phyloP scores from a whole-genome alignment of 2,329 filamentous ascomycete genomes.

The Eutypella sp. region DNA sequence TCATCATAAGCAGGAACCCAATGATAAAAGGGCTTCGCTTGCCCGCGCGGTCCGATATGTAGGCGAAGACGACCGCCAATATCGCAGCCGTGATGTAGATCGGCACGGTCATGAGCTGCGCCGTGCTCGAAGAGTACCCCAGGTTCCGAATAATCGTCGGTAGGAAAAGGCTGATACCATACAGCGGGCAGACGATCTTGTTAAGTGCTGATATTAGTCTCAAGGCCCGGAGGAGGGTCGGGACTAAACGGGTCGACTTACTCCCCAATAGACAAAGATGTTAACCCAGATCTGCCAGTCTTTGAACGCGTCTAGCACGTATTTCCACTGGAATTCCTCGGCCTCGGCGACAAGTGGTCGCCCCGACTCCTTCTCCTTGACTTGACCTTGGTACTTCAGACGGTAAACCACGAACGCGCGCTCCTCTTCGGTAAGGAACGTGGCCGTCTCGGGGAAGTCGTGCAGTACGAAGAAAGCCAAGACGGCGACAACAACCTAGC shows the following conservation, averaged over 20 bases:
- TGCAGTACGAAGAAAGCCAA: constrained; percentile 66
- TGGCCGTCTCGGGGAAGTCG: constrained; percentile 77
- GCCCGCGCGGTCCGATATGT: constrained; percentile 48
- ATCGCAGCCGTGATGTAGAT: constrained; percentile 62
- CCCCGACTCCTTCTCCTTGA: constrained; percentile 35
- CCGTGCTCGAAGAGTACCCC: constrained; percentile 51
- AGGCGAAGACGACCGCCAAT: constrained; percentile 48
- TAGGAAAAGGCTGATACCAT: constrained; percentile 55
- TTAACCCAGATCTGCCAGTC: constrained; percentile 75
- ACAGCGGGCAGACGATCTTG: constrained; percentile 49
- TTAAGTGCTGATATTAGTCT: constrained; percentile 35
- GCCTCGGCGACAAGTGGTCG: constrained; percentile 50
- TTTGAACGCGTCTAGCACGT: constrained; percentile 65
- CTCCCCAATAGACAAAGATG: constrained; percentile 60
- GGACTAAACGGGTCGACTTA: constrained; percentile 29
- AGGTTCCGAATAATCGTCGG: constrained; percentile 60
- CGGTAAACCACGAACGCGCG: constrained; percentile 65
- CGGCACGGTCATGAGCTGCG: constrained; percentile 59
- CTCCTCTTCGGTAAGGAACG: constrained; percentile 67
- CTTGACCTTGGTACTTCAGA: constrained; percentile 60
- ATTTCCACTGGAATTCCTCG: constrained; percentile 71
- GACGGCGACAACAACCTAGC: constrained; percentile 51
- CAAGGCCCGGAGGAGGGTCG: constrained; percentile 19
- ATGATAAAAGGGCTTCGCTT: constrained; percentile 53
- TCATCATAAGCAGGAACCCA: constrained; percentile 45